Evolutionary conservation across 164 flowering plant species (phyloP).

Genomic region (Vitis labrusca): DNA sequence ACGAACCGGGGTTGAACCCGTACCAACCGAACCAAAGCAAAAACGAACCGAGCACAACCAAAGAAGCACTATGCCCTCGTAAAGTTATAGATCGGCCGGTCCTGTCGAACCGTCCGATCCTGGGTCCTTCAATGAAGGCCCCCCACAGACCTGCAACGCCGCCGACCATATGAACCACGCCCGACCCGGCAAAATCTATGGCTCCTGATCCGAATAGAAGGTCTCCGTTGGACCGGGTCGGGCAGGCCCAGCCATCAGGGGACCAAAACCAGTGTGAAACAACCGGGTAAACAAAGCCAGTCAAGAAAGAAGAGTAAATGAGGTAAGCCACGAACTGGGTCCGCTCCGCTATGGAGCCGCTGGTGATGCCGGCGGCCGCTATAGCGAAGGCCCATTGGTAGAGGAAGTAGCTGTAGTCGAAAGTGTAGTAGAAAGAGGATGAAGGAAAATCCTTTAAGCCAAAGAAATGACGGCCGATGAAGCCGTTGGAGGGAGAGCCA

Average conservation of each 20-base stretch:
- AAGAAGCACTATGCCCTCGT: constrained; percentile 3
- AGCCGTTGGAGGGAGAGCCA: constrained; percentile 38
- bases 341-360: constrained; percentile 77
- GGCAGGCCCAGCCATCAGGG: constrained; percentile 27
- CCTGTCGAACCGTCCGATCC: constrained; percentile 5
- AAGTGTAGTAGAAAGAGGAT: constrained; percentile 33
- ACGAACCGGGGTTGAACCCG: not conserved
- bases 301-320: constrained; percentile 63
- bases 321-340: constrained; percentile 79
- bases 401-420: constrained; percentile 54
- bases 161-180: not conserved
- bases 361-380: constrained; percentile 82
- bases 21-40: not conserved
- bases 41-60: constrained; percentile 8
- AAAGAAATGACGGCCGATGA: constrained; percentile 59
- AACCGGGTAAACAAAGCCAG: constrained; percentile 78
- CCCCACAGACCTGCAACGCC: not conserved
- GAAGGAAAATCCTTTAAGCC: constrained; percentile 48
- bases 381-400: constrained; percentile 87
- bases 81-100: not conserved
- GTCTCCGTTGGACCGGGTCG: not conserved
- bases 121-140: constrained; percentile 2
- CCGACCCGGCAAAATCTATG: constrained; percentile 8
- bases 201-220: constrained; percentile 2
- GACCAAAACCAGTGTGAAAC: constrained; percentile 44